Percentiles rank a stretch among this genome's conserved stretches.
Evolutionary conservation across 768 basidiomycete species (phyloP).

Genomic region (Sporobolomyces phaffii): DNA sequence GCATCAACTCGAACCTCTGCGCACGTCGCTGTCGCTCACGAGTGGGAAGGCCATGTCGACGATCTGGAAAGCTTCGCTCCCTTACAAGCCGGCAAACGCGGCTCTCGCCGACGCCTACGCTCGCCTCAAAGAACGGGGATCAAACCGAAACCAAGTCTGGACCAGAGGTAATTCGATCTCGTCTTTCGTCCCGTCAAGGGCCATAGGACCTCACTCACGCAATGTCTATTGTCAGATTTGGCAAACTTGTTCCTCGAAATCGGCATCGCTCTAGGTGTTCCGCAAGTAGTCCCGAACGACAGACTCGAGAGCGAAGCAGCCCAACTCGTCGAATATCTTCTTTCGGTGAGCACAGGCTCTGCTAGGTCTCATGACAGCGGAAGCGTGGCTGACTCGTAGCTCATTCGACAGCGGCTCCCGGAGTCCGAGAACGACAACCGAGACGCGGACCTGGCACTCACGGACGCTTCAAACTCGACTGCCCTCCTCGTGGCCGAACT

Average conservation of each 20-base stretch:
- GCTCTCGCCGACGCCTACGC: constrained; percentile 23
- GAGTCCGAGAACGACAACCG: neutral
- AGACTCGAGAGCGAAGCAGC: neutral
- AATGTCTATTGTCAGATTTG: neutral
- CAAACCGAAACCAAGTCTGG: constrained; percentile 21
- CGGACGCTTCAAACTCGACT: constrained; percentile 20
- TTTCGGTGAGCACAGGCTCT: constrained; percentile 10
- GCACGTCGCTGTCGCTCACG: constrained; percentile 55
- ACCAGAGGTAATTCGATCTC: constrained; percentile 6
- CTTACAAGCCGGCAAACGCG: constrained; percentile 11
- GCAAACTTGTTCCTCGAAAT: constrained; percentile 35
- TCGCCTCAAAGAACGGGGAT: neutral
- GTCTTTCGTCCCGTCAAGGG: neutral
- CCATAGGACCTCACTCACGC: too few species aligned
- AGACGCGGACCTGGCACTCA: constrained; percentile 5
- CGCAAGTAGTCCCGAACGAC: constrained; percentile 4
- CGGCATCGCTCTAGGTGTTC: constrained; percentile 27
- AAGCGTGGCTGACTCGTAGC: too few species aligned
- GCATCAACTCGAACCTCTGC: constrained; percentile 48
- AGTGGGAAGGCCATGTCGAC: constrained; percentile 67
- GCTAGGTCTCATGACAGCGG: too few species aligned
- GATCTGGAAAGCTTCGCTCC: constrained; percentile 58
- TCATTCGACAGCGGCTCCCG: neutral
- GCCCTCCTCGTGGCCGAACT: constrained; percentile 22
- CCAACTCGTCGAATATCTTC: constrained; percentile 18